Percentiles rank a stretch among this genome's conserved stretches.
Conservation (phyloP, 768 basidiomycete genomes). For the Leccinum truebloodii region DNA sequence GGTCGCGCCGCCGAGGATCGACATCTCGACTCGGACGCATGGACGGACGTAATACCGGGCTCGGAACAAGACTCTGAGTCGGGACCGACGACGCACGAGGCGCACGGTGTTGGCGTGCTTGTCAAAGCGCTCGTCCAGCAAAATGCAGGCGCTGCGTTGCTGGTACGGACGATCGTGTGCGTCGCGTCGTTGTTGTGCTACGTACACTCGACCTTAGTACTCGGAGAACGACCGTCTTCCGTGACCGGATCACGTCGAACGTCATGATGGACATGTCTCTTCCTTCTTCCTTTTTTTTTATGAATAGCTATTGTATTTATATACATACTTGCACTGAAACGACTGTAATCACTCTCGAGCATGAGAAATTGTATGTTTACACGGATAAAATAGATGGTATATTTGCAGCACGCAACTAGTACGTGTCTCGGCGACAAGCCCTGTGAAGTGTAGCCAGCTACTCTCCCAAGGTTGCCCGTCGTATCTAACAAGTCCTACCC, state of each 20-base stretch:
- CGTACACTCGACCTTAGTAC: conserved; percentile 6
- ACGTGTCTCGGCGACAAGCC: conserved; percentile 5
- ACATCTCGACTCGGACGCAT: not conserved
- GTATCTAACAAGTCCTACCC: conserved; percentile 10
- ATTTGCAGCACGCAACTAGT: conserved; percentile 7
- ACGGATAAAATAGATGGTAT: conserved; percentile 5
- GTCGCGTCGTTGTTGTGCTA: conserved; percentile 4
- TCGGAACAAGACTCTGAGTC: not conserved
- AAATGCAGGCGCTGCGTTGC: conserved; percentile 8
- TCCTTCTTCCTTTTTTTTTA: not conserved
- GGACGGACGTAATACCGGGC: not conserved
- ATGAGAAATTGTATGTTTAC: conserved; percentile 2
- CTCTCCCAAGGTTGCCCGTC: conserved; percentile 20
- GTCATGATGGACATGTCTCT: not conserved
- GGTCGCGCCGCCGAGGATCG: not conserved
- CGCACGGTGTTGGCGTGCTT: conserved; percentile 15
- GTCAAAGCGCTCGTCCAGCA: conserved; percentile 24
- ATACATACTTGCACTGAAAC: not conserved
- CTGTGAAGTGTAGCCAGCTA: conserved; percentile 34
- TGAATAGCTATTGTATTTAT: not conserved
- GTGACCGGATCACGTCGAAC: not conserved
- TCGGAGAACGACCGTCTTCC: not conserved
- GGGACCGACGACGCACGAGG: conserved; percentile 10
- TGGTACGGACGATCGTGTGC: conserved; percentile 11
- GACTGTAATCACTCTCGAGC: not conserved